These are phyloP conservation scores for Penicillium palitans DNA, from an alignment of 2,329 filamentous ascomycete species.

Conservation along the genomic window DNA sequence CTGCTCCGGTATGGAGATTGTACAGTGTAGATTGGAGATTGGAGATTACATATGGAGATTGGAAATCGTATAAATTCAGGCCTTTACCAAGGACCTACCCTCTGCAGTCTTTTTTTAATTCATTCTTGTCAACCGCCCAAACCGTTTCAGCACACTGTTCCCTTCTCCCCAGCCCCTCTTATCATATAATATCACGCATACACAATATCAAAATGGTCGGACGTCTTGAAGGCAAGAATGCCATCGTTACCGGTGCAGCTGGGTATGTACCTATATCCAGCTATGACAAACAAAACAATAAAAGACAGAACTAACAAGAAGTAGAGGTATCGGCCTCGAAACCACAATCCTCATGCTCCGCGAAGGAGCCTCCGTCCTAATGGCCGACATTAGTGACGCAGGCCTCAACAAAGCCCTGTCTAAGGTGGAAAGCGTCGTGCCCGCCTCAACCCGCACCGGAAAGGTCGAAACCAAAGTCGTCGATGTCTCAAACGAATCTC, in stretches of 20 bases:
- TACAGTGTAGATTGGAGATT: neutral
- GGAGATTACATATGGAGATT: neutral
- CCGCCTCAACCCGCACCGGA: constrained; percentile 34
- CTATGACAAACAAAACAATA: neutral
- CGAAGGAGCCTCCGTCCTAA: constrained; percentile 81
- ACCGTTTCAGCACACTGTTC: neutral
- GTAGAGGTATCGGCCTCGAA: constrained; percentile 84
- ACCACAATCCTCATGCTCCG: constrained; percentile 85
- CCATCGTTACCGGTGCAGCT: constrained; percentile 79
- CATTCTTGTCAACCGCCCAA: neutral
- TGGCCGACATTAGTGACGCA: constrained; percentile 79
- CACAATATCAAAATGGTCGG: constrained; percentile 8
- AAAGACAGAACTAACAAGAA: neutral
- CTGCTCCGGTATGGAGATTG: neutral
- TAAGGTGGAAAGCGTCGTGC: constrained; percentile 75
- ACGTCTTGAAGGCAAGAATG: constrained; percentile 63
- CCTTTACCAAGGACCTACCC: neutral
- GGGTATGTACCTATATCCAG: constrained; percentile 58
- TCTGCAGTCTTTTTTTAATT: neutral
- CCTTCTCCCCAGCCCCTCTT: neutral
- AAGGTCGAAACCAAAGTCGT: constrained; percentile 30
- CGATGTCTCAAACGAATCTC: constrained; percentile 82
- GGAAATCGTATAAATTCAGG: constrained; percentile 55
- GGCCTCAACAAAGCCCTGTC: constrained; percentile 74
- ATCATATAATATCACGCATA: neutral